Percentiles rank a stretch among this genome's conserved stretches.
These are phyloP conservation scores for Nicotiana benthamiana DNA, from an alignment of 257 asterid genomes.

Conservation along the genomic window DNA sequence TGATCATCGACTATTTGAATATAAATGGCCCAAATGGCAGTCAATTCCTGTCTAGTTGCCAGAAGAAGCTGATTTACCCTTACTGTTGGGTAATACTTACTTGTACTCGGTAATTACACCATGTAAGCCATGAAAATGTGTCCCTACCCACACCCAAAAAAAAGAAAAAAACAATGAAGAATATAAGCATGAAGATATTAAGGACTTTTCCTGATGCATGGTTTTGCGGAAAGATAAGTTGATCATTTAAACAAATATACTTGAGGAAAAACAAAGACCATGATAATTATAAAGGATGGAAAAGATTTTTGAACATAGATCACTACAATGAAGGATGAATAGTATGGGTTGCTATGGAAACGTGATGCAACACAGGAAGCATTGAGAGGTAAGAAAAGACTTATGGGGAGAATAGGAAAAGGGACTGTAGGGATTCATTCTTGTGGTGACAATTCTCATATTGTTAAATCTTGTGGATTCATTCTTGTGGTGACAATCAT, in stretches of 20 bases:
- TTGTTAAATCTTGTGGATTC: too few species aligned
- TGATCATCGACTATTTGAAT: background rate
- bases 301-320: background rate
- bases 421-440: background rate
- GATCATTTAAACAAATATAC: background rate
- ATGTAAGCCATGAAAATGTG: background rate
- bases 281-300: background rate
- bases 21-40: background rate
- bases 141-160: background rate
- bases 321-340: background rate
- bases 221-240: background rate
- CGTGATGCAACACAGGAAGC: background rate
- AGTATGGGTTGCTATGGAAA: background rate
- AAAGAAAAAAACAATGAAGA: background rate
- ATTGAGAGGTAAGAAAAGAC: background rate
- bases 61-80: background rate
- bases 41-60: background rate
- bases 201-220: background rate
- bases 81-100: background rate
- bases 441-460: too few species aligned
- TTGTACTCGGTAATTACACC: background rate
- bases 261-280: background rate
- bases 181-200: background rate
- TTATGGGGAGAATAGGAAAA: background rate
- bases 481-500: too few species aligned